Percentiles rank a stretch among this genome's conserved stretches.
These are phyloP conservation scores for Eutypa lata DNA, from an alignment of 2,329 filamentous ascomycete genomes.

Conservation along the genomic window DNA sequence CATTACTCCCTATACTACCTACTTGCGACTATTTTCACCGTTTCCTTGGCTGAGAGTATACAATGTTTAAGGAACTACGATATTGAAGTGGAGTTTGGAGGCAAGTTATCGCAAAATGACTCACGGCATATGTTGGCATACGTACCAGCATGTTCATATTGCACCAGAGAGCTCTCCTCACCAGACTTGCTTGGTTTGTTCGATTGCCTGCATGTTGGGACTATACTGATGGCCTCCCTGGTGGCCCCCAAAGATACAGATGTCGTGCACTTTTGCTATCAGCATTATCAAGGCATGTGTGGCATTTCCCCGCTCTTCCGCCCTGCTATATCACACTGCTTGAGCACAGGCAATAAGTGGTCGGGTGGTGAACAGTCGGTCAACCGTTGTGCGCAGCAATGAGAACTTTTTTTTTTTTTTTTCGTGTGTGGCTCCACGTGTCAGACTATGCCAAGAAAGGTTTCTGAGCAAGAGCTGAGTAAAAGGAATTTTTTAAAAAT, in stretches of 20 bases:
- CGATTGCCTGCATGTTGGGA: neutral
- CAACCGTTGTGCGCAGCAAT: neutral
- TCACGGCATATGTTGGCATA: neutral
- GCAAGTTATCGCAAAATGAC: neutral
- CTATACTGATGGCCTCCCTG: neutral
- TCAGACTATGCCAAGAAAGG: neutral
- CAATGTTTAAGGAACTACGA: no score
- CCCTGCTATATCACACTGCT: neutral
- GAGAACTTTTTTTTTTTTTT: neutral
- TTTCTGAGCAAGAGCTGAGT: neutral
- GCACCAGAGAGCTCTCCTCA: neutral
- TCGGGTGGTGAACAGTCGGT: neutral
- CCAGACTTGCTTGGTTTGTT: neutral
- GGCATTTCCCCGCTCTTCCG: neutral
- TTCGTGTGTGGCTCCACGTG: conserved; percentile 3
- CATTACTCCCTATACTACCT: no score
- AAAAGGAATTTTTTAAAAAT: no score
- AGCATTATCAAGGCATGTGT: neutral
- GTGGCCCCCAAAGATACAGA: no score
- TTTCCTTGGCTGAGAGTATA: no score
- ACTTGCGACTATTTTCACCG: no score
- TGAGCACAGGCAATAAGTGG: neutral
- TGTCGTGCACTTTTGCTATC: no score
- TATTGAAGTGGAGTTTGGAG: no score
- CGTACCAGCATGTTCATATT: neutral